phyloP scores from a whole-genome alignment of 495 filamentous ascomycete genomes.

The Penicillium psychrofluorescens region DNA sequence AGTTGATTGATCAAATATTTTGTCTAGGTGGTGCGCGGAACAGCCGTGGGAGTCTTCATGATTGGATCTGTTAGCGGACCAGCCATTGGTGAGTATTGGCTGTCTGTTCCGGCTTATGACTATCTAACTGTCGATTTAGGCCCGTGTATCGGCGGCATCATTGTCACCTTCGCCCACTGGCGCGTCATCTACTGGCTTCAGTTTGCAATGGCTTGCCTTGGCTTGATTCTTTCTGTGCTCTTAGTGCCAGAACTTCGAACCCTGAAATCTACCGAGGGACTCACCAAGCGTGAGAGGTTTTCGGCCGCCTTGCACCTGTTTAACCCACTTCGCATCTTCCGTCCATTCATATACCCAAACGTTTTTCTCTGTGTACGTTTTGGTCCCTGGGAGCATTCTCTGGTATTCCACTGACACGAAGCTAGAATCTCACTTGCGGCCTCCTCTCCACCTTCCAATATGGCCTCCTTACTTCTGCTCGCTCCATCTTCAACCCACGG shows the following conservation, averaged over 20 bases:
- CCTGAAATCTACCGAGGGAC: background rate
- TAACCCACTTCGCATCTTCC: constrained; percentile 31
- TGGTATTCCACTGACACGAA: background rate
- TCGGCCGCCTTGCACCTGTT: constrained; percentile 20
- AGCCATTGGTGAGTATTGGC: constrained; percentile 39
- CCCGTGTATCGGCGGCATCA: constrained; percentile 42
- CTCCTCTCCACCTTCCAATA: constrained; percentile 68
- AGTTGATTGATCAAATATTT: background rate
- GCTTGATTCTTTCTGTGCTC: constrained; percentile 27
- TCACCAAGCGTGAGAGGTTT: background rate
- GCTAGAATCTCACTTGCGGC: constrained; percentile 52
- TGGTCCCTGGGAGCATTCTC: no score
- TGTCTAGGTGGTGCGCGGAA: constrained; percentile 44
- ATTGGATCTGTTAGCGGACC: constrained; percentile 48
- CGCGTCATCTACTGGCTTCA: constrained; percentile 55
- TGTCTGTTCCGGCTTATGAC: background rate
- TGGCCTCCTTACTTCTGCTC: constrained; percentile 61
- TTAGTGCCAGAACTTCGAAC: constrained; percentile 30
- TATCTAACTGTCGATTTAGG: constrained; percentile 15
- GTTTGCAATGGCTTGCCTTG: constrained; percentile 39
- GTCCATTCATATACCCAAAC: constrained; percentile 31
- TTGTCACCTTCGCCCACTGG: constrained; percentile 51
- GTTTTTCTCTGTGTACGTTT: constrained; percentile 5
- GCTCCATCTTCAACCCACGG: constrained; percentile 65
- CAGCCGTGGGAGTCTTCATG: constrained; percentile 48